These are phyloP conservation scores for Dysphania ambrosioides DNA, from an alignment of 148 eudicot species.

Conservation along the genomic window DNA sequence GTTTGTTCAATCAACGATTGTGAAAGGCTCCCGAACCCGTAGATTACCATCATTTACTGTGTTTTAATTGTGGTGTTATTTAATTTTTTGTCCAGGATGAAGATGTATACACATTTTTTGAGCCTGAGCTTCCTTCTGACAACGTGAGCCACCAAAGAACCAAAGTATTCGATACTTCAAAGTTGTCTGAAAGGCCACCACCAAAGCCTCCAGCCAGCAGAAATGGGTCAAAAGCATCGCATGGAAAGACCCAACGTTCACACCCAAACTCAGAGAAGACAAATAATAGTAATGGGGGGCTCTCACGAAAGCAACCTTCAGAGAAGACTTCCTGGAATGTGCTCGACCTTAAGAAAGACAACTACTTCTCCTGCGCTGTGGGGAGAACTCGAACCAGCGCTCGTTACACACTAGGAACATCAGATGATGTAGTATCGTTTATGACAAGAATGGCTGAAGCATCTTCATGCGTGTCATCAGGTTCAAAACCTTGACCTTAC, in stretches of 20 bases:
- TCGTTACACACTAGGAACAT: constrained; percentile 59
- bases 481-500: not conserved
- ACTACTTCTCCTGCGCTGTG: constrained; percentile 91
- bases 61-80: not conserved
- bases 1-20: no score
- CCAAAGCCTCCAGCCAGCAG: constrained; percentile 47
- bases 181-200: constrained; percentile 41
- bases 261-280: constrained; percentile 41
- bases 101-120: constrained; percentile 90
- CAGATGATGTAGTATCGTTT: constrained; percentile 78
- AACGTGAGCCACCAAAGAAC: constrained; percentile 44
- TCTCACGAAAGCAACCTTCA: constrained; percentile 36
- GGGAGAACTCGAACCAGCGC: constrained; percentile 86
- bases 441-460: constrained; percentile 52
- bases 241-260: constrained; percentile 37
- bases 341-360: constrained; percentile 82
- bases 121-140: constrained; percentile 89
- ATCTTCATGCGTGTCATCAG: constrained; percentile 25
- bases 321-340: constrained; percentile 75
- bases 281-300: constrained; percentile 23
- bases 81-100: constrained; percentile 54
- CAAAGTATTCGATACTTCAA: constrained; percentile 47
- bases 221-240: constrained; percentile 50
- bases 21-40: not conserved
- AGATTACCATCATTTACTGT: no score